phyloP scores from a whole-genome alignment of 805 yeast genomes.

The Pichia phayaonensis region DNA sequence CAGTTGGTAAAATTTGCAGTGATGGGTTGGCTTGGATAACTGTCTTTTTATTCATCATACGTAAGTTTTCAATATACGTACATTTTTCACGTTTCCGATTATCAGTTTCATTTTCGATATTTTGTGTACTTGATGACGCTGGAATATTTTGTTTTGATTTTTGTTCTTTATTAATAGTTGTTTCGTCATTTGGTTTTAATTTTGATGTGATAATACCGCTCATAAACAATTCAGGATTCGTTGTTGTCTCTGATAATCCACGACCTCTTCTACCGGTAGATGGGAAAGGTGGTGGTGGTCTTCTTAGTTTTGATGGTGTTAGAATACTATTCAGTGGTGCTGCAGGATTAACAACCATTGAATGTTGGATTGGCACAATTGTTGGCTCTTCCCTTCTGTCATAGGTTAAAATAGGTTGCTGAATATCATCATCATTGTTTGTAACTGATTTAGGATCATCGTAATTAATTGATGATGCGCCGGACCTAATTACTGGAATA shows the following conservation, averaged over 20 bases:
- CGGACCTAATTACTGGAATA: constrained; percentile 1
- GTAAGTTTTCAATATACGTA: constrained; percentile 34
- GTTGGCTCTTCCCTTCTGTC: constrained; percentile 34
- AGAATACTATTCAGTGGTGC: constrained; percentile 8
- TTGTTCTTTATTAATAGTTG: constrained; percentile 2
- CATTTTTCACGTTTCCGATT: constrained; percentile 42
- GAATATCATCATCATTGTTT: not conserved
- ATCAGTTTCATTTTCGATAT: not conserved
- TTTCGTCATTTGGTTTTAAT: not conserved
- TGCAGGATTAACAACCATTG: constrained; percentile 18
- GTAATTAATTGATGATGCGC: not conserved
- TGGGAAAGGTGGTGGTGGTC: constrained; percentile 35
- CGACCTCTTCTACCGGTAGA: constrained; percentile 32
- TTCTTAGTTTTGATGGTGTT: constrained; percentile 12
- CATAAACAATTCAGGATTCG: constrained; percentile 26
- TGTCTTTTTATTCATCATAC: constrained; percentile 5
- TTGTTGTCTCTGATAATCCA: constrained; percentile 29
- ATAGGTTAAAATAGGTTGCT: constrained; percentile 17
- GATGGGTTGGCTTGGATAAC: constrained; percentile 19
- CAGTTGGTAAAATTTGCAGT: constrained; percentile 40
- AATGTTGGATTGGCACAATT: constrained; percentile 26
- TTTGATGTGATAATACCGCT: constrained; percentile 6
- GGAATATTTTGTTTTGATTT: not conserved
- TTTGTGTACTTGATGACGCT: not conserved
- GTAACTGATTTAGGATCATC: not conserved